A percentile compares a stretch with the other conserved stretches of the same genome.
Evolutionary conservation across 345 rosid species (phyloP).

Genomic region (Pugionium dolabratum): DNA sequence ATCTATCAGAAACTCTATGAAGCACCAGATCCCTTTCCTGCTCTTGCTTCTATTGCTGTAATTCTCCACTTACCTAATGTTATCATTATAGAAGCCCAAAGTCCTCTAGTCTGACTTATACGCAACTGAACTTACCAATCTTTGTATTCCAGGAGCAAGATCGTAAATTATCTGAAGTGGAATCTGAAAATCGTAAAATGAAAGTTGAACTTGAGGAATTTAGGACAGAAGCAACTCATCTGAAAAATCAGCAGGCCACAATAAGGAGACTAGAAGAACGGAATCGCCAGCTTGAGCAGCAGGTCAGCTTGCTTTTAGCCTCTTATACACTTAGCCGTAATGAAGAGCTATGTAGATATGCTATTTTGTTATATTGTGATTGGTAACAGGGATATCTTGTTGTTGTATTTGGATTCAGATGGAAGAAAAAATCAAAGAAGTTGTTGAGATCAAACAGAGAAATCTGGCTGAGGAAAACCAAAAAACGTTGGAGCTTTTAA

Average conservation of each 20-base stretch:
- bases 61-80: conserved; percentile 43
- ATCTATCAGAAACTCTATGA: conserved; percentile 94
- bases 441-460: conserved; percentile 95
- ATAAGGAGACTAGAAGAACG: conserved; percentile 99
- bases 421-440: conserved; percentile 99
- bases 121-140: conserved; percentile 18
- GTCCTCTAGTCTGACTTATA: conserved; percentile 3
- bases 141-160: conserved; percentile 76
- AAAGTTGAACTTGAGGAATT: conserved; percentile 95
- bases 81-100: background rate
- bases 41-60: conserved; percentile 92
- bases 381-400: background rate
- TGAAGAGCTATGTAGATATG: conserved; percentile 13
- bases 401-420: conserved; percentile 51
- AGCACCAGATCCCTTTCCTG: conserved; percentile 97
- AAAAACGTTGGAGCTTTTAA: conserved; percentile 86
- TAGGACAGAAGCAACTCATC: conserved; percentile 92
- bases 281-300: conserved; percentile 95
- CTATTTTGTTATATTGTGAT: conserved; percentile 12
- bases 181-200: conserved; percentile 94
- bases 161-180: conserved; percentile 77
- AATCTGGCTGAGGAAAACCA: conserved; percentile 98
- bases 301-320: conserved; percentile 52
- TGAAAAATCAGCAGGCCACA: conserved; percentile 98
- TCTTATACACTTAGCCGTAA: background rate